Base-by-base conservation (phyloP, 495 filamentous ascomycete genomes). In the Daldinia bambusicola region DNA sequence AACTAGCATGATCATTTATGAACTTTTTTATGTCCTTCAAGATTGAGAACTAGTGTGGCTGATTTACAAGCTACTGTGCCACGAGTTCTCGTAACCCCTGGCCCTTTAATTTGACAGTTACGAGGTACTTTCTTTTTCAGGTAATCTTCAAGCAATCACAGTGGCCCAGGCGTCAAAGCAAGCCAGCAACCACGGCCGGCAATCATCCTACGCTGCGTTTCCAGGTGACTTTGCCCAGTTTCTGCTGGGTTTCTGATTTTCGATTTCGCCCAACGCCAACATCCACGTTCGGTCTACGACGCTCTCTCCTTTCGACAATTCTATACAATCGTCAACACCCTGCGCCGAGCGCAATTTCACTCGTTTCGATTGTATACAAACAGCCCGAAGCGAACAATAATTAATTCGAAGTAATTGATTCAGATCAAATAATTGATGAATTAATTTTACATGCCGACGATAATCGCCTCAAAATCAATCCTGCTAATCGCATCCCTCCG, bases 321-420 rank as follows among this genome's bases (percentile, higher is more conserved):
- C 52, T 53, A 69, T 62, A 72, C 70, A 69, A 65, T 64, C 70
- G 59, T 48, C 43, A 37, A 61, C 50, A 75, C 75, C 70, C 62
- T 62, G 75, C 74, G 75, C 74, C 57, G 71, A 66, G 74, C 74
- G 75, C 75, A 75, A 69, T 76, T 75, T 74, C 75, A 55, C 55
- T 77, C 75, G 66, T 60, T 77, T 57, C 62, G 60, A 66, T 66
- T 69, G 55, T 69, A 65, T 53, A 32, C 30, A 20, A 30, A 30
- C 30, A 62, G 32, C 18, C 14, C 13, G 40, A 50, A 50, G 26
- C 26, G 18, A 37, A 26, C 1, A 26, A 26, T 26, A 26, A 26
- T 26, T 26, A 1, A 26, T 26, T 26, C 1, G 26, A 26, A 48
- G 31, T 22, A 63, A 66, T 69, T 59, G 7, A 34, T 50, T 45